A percentile compares a stretch with the other conserved stretches of the same genome.
These are phyloP conservation scores for Fusarium newnesense DNA, from an alignment of 2,329 filamentous ascomycete species.

Conservation along the genomic window DNA sequence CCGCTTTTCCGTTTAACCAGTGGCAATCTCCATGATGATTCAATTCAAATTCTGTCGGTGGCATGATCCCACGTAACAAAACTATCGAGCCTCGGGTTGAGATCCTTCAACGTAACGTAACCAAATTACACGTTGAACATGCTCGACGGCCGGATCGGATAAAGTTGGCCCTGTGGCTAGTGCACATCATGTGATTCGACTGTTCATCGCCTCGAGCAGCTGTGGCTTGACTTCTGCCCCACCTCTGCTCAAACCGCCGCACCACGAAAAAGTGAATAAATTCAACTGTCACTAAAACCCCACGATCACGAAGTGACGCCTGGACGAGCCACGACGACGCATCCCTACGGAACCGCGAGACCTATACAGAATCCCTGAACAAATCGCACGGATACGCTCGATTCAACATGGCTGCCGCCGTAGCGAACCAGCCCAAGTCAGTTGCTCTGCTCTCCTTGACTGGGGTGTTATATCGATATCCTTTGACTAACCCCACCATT, in stretches of 20 bases:
- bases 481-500: conserved; percentile 52
- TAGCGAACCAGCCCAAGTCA: conserved; percentile 55
- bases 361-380: conserved; percentile 17
- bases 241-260: conserved; percentile 49
- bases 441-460: conserved; percentile 33
- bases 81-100: background rate
- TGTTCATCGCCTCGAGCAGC: conserved; percentile 13
- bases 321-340: conserved; percentile 39
- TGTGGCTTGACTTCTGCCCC: conserved; percentile 48
- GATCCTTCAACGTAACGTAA: conserved; percentile 4
- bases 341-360: conserved; percentile 34
- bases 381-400: conserved; percentile 28
- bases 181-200: conserved; percentile 45
- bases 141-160: background rate
- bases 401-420: conserved; percentile 53
- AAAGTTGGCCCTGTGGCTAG: conserved; percentile 36
- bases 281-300: conserved; percentile 52
- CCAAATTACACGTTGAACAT: background rate
- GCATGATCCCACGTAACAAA: conserved; percentile 13
- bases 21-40: background rate
- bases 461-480: conserved; percentile 32
- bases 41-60: background rate
- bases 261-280: conserved; percentile 56
- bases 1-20: conserved; percentile 35
- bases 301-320: conserved; percentile 48